A percentile compares a stretch with the other conserved stretches of the same genome.
Evolutionary conservation across 2,329 filamentous ascomycete species (phyloP).

Genomic region (Venturia carpophila): DNA sequence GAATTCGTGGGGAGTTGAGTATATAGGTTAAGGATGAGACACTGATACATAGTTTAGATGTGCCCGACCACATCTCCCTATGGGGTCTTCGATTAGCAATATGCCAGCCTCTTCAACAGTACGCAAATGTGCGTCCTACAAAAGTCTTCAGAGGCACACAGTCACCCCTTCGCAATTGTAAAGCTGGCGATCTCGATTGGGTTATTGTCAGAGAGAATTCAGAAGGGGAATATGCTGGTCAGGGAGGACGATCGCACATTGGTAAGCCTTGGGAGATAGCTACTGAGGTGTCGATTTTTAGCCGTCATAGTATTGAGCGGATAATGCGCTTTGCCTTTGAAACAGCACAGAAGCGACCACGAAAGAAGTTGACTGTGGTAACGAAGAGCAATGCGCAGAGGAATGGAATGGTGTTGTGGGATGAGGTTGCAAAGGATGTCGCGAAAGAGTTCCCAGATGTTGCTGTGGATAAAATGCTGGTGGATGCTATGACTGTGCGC

Average conservation of each 20-base stretch:
- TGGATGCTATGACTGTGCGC: conserved; percentile 43
- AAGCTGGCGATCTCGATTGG: conserved; percentile 37
- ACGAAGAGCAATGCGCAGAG: conserved; percentile 44
- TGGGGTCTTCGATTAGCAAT: conserved; percentile 62
- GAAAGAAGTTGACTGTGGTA: conserved; percentile 43
- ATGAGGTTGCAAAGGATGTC: conserved; percentile 49
- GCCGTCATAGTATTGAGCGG: conserved; percentile 38
- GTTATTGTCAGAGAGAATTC: conserved; percentile 61
- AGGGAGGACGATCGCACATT: conserved; percentile 51
- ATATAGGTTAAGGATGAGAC: neutral
- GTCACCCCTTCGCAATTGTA: conserved; percentile 33
- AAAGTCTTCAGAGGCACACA: conserved; percentile 37
- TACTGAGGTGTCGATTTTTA: conserved; percentile 43
- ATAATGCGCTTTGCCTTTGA: conserved; percentile 43
- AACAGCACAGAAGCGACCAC: conserved; percentile 35
- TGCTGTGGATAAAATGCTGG: conserved; percentile 42
- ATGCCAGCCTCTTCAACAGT: conserved; percentile 59
- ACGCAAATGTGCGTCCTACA: conserved; percentile 56
- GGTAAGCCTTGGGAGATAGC: conserved; percentile 35
- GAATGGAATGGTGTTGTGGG: conserved; percentile 60
- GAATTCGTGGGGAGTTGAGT: conserved; percentile 20
- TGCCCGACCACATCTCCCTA: conserved; percentile 52
- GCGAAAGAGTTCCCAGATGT: conserved; percentile 40
- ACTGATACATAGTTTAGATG: conserved; percentile 31
- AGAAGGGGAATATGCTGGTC: conserved; percentile 47